Percentiles rank a stretch among this genome's conserved stretches.
These are phyloP conservation scores for Sarocladium strictum DNA, from an alignment of 2,329 filamentous ascomycete species.

Conservation along the genomic window DNA sequence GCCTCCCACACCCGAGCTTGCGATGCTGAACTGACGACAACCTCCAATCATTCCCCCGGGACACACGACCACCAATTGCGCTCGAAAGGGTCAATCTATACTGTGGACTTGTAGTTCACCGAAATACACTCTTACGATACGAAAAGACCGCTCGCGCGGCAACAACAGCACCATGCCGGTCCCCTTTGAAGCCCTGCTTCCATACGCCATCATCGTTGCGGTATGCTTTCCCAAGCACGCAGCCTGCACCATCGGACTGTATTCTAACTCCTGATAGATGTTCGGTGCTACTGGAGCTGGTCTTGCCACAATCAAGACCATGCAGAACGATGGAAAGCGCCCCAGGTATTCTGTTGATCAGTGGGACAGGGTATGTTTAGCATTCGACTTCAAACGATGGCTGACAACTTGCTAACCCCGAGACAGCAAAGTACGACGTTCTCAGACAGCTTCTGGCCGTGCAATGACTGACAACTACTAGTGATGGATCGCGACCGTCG, in stretches of 20 bases:
- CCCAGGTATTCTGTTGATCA: conserved; percentile 54
- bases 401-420: not conserved
- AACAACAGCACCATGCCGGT: conserved; percentile 45
- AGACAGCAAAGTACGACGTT: conserved; percentile 46
- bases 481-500: conserved; percentile 62
- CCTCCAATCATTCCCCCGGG: conserved; percentile 12
- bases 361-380: conserved; percentile 52
- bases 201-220: conserved; percentile 57
- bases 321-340: conserved; percentile 56
- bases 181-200: conserved; percentile 58
- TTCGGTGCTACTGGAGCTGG: conserved; percentile 56
- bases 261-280: conserved; percentile 40
- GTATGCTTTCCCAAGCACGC: conserved; percentile 34
- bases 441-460: no score
- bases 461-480: conserved; percentile 21
- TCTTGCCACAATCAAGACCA: conserved; percentile 48
- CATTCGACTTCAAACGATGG: not conserved
- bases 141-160: conserved; percentile 26
- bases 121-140: not conserved
- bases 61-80: conserved; percentile 15
- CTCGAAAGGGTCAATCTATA: conserved; percentile 20
- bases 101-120: conserved; percentile 9
- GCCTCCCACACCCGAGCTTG: conserved; percentile 13
- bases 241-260: not conserved
- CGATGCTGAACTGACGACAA: conserved; percentile 1